phyloP scores from a whole-genome alignment of 225 moss, liverwort and hornwort species.

The Pseudisothecium myosuroides region DNA sequence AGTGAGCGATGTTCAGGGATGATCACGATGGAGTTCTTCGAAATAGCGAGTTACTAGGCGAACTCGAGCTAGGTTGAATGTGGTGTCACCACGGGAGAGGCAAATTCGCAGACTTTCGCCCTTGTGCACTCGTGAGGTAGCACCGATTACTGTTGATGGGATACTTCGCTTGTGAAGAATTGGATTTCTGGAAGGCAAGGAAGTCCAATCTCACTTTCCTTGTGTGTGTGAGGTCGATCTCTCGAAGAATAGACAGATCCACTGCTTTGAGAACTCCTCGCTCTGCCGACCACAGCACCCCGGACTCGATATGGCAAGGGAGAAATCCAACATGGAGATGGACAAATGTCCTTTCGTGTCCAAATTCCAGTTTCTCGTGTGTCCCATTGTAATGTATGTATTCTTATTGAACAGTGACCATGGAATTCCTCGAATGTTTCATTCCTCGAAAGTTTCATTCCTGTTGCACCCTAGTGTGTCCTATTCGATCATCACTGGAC shows the following conservation, averaged over 20 bases:
- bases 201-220: neutral
- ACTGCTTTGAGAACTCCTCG: neutral
- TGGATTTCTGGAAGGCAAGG: neutral
- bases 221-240: neutral
- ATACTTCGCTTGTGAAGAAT: neutral
- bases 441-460: neutral
- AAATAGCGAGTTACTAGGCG: no score
- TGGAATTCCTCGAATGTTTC: neutral
- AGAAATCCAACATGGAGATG: neutral
- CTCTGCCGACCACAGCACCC: neutral
- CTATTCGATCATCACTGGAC: neutral
- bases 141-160: neutral
- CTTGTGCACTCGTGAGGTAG: neutral
- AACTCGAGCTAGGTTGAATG: neutral
- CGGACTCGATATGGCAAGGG: neutral
- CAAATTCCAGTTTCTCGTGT: neutral
- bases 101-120: neutral
- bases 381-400: neutral
- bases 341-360: neutral
- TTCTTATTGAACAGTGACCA: neutral
- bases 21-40: no score
- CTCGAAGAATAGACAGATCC: neutral
- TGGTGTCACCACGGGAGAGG: neutral
- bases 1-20: no score
- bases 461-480: neutral